Evolutionary conservation across 495 filamentous ascomycete species (phyloP).

Genomic region (Talaromyces ruber): DNA sequence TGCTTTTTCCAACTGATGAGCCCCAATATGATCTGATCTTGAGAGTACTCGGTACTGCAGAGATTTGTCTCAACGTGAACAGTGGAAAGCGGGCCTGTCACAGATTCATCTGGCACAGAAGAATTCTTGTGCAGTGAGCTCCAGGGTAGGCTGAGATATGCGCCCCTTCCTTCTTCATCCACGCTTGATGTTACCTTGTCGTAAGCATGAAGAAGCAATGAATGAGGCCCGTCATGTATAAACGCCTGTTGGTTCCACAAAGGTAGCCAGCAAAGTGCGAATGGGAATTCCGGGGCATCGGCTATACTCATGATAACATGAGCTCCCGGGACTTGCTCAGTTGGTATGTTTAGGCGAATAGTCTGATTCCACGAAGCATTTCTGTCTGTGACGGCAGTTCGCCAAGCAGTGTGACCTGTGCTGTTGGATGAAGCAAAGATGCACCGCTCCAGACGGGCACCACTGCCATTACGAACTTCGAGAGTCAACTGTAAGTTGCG

Average conservation of each 20-base stretch:
- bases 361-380: constrained; percentile 82
- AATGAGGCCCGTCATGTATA: constrained; percentile 76
- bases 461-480: constrained; percentile 69
- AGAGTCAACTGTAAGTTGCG: constrained; percentile 80
- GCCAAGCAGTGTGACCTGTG: constrained; percentile 70
- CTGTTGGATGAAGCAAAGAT: constrained; percentile 81
- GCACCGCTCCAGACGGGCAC: constrained; percentile 75
- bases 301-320: constrained; percentile 87
- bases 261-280: constrained; percentile 87
- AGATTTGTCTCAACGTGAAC: constrained; percentile 79
- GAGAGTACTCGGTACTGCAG: constrained; percentile 91
- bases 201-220: constrained; percentile 74
- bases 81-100: constrained; percentile 67
- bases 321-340: constrained; percentile 70
- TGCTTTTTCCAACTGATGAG: constrained; percentile 80
- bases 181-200: constrained; percentile 72
- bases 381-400: constrained; percentile 68
- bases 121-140: constrained; percentile 55
- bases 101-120: constrained; percentile 59
- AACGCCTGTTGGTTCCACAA: constrained; percentile 92
- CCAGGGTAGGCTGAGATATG: constrained; percentile 80
- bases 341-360: constrained; percentile 70
- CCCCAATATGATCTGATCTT: constrained; percentile 80
- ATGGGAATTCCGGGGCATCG: constrained; percentile 75
- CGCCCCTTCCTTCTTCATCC: constrained; percentile 54